A percentile compares a stretch with the other conserved stretches of the same genome.
Evolutionary conservation across 768 basidiomycete species (phyloP).

Genomic region (Mycena alexandri): DNA sequence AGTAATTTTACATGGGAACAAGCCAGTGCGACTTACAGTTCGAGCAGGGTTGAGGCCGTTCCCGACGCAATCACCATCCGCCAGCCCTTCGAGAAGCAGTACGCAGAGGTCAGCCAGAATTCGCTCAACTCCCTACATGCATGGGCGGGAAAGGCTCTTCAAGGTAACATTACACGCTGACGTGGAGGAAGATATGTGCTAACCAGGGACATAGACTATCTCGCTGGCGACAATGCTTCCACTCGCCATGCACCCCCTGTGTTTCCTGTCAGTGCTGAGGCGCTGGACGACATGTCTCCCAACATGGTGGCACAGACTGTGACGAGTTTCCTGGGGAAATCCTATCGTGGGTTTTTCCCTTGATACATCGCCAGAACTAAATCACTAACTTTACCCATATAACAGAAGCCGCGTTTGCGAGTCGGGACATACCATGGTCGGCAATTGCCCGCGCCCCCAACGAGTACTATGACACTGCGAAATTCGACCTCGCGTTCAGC

Average conservation of each 20-base stretch:
- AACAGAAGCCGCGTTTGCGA: conserved; percentile 19
- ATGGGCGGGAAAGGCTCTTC: no score
- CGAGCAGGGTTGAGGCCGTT: not conserved
- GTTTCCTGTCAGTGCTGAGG: no score
- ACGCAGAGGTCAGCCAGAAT: no score
- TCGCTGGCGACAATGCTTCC: no score
- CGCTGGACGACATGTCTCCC: not conserved
- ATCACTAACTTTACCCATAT: not conserved
- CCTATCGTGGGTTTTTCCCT: conserved; percentile 7
- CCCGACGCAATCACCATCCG: not conserved
- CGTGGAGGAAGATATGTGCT: no score
- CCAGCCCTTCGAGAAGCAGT: not conserved
- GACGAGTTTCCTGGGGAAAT: not conserved
- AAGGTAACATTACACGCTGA: no score
- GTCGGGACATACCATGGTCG: conserved; percentile 11
- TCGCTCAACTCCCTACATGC: no score
- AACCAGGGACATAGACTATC: no score
- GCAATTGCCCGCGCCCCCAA: conserved; percentile 5
- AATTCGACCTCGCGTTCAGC: not conserved
- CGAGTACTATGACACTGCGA: conserved; percentile 10
- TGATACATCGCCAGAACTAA: not conserved
- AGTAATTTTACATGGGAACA: no score
- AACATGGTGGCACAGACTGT: conserved; percentile 1
- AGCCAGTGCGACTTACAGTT: not conserved
- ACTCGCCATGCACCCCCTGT: no score